A percentile compares a stretch with the other conserved stretches of the same genome.
Evolutionary conservation across 441 rosid species (phyloP).

Genomic region (Gossypium schwendimanii): DNA sequence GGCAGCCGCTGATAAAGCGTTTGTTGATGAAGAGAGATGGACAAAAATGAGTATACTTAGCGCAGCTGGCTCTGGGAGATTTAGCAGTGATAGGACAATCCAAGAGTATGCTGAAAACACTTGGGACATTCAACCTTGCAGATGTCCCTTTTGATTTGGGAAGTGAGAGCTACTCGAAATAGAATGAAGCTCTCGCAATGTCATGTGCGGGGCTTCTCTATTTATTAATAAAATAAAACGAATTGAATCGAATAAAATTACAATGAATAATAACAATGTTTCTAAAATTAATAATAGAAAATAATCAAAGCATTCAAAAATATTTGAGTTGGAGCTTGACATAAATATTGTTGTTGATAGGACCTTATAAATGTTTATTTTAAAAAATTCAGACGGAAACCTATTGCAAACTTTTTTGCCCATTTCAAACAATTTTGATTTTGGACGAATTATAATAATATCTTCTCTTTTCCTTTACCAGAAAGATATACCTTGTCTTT

Average conservation of each 20-base stretch:
- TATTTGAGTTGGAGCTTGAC: no score
- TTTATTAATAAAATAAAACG: no score
- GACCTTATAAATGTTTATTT: no score
- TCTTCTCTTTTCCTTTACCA: not conserved
- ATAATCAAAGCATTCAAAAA: no score
- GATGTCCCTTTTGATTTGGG: constrained; percentile 27
- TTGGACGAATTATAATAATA: not conserved
- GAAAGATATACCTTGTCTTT: no score
- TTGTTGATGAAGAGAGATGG: constrained; percentile 43
- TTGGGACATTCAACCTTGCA: constrained; percentile 42
- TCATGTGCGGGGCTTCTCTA: no score
- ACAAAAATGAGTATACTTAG: constrained; percentile 42
- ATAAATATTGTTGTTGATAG: no score
- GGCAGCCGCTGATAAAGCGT: constrained; percentile 49
- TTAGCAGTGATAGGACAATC: constrained; percentile 46
- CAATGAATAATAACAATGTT: no score
- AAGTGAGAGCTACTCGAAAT: not conserved
- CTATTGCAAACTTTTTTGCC: not conserved
- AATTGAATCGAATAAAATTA: no score
- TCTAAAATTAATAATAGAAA: no score
- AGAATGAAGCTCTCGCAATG: no score
- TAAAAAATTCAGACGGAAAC: not conserved
- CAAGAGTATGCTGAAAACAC: constrained; percentile 40
- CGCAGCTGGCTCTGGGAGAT: constrained; percentile 43
- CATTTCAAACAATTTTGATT: not conserved